Percentiles rank a stretch among this genome's conserved stretches.
Conservation (phyloP, 2,329 filamentous ascomycete species). For the Cytospora piceicola region DNA sequence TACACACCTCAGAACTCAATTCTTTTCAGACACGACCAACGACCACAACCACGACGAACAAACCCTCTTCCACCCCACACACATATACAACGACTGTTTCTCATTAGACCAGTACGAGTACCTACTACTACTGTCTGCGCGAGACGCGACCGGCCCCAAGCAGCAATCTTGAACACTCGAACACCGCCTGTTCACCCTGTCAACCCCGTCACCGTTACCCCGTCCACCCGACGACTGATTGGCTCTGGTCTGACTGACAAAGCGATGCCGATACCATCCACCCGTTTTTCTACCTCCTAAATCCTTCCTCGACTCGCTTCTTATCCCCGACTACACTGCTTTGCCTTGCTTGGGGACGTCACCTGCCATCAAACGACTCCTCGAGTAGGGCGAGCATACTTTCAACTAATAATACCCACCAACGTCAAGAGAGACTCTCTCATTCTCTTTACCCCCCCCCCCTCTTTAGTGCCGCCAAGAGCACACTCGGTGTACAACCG, state of each 20-base stretch:
- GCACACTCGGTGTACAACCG: conserved; percentile 7
- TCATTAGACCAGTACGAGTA: conserved; percentile 6
- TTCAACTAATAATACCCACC: background rate
- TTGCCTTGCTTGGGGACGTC: conserved; percentile 23
- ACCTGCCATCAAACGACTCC: conserved; percentile 16
- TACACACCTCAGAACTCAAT: conserved; percentile 22
- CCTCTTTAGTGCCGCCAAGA: background rate
- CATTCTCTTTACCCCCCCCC: too few relatives aligned
- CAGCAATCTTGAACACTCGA: conserved; percentile 5
- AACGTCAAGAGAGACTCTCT: conserved; percentile 1
- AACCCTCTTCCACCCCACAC: background rate
- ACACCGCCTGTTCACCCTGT: background rate
- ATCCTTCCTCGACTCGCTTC: conserved; percentile 18
- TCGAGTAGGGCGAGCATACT: conserved; percentile 22
- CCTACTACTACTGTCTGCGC: conserved; percentile 16
- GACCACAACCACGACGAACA: background rate
- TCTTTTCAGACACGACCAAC: background rate
- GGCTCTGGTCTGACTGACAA: conserved; percentile 12
- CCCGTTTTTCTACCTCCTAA: conserved; percentile 28
- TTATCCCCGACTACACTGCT: conserved; percentile 4
- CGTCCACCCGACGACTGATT: conserved; percentile 9
- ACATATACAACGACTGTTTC: background rate
- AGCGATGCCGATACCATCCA: conserved; percentile 29
- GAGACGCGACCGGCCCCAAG: conserved; percentile 23
- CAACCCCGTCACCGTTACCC: background rate